Percentiles rank a stretch among this genome's conserved stretches.
Conservation (phyloP, 176 grass and related monocot species). For the Cocos nucifera region DNA sequence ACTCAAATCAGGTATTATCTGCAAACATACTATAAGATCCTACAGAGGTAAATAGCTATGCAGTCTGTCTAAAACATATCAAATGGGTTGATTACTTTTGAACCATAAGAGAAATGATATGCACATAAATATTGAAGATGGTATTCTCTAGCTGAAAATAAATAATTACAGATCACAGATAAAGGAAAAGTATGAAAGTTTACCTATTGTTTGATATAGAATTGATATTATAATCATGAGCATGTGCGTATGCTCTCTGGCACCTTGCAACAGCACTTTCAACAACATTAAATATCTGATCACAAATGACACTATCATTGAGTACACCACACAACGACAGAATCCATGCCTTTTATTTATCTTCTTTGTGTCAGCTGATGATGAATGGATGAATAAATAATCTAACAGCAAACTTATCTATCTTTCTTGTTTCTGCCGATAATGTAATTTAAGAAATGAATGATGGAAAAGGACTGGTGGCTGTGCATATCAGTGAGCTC, state of each 20-base stretch:
- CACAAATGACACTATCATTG: neutral
- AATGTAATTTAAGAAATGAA: too few species aligned
- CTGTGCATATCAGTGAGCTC: too few species aligned
- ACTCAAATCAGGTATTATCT: neutral
- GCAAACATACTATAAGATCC: neutral
- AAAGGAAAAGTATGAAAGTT: neutral
- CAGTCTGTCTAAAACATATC: too few species aligned
- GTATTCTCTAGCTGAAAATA: too few species aligned
- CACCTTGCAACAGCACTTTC: conserved; percentile 30
- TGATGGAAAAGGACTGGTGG: too few species aligned
- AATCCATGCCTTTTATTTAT: neutral
- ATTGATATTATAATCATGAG: conserved; percentile 42
- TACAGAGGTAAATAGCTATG: neutral
- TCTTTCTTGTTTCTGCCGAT: too few species aligned
- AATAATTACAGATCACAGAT: neutral
- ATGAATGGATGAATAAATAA: too few species aligned
- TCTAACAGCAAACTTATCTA: too few species aligned
- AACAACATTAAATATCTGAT: conserved; percentile 9
- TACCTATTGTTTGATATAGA: conserved; percentile 49
- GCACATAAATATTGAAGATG: too few species aligned
- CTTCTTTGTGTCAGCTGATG: too few species aligned
- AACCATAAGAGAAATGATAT: too few species aligned
- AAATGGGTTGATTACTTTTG: too few species aligned
- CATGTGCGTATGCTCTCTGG: conserved; percentile 27
- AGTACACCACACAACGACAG: neutral